Conservation (phyloP, 257 asterid species). For the Nicotiana paniculata region DNA sequence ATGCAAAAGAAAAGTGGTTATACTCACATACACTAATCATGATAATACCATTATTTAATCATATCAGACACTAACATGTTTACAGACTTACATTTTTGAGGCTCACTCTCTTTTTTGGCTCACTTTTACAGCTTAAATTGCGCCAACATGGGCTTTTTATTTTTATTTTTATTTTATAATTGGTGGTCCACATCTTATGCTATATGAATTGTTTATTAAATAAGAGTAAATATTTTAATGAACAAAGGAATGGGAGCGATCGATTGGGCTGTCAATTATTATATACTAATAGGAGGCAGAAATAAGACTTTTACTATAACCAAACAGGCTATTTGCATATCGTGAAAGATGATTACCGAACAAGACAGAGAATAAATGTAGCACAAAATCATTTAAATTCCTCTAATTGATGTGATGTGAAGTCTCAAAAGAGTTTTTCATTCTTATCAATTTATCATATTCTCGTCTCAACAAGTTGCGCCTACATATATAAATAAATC, state of each 20-base stretch:
- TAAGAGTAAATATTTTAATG: not conserved
- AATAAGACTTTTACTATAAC: not conserved
- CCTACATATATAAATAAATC: not conserved
- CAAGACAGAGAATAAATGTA: not conserved
- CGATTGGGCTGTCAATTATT: slow-evolving; percentile 9
- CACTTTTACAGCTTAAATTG: slow-evolving; percentile 18
- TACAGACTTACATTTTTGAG: not conserved
- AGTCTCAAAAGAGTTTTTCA: not conserved
- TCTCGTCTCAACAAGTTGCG: not conserved
- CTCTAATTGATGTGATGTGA: not conserved
- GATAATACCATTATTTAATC: not conserved
- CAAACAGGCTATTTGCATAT: not conserved
- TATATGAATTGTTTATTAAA: not conserved
- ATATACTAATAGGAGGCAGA: too few relatives aligned
- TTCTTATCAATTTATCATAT: not conserved
- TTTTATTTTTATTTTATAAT: not conserved
- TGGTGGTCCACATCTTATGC: not conserved
- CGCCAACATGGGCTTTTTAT: slow-evolving; percentile 6
- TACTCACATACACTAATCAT: slow-evolving; percentile 10
- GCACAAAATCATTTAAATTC: too few relatives aligned
- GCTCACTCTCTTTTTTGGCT: not conserved
- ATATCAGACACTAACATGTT: slow-evolving; percentile 1
- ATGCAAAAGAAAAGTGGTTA: slow-evolving; percentile 8
- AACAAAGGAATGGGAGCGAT: not conserved
- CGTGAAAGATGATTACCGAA: not conserved